phyloP scores from a whole-genome alignment of 306 rosid species.

The Rubus idaeus region DNA sequence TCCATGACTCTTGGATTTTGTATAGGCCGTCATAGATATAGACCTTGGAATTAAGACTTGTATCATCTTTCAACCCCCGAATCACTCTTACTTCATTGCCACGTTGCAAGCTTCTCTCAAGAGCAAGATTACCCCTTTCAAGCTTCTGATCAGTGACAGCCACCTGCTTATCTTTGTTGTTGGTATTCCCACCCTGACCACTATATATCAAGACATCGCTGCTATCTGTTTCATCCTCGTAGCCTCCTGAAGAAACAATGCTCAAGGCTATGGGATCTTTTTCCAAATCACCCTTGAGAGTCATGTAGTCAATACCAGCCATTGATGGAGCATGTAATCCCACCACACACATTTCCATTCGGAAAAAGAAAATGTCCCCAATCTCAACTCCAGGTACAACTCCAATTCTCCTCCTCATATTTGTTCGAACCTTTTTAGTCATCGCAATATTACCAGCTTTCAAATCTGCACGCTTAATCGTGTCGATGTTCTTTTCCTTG shows the following conservation, averaged over 20 bases:
- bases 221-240: conserved; percentile 51
- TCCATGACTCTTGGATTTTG: conserved; percentile 56
- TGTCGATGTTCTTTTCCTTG: conserved; percentile 25
- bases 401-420: conserved; percentile 53
- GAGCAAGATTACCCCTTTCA: conserved; percentile 70
- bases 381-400: conserved; percentile 58
- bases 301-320: conserved; percentile 65
- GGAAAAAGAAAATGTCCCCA: conserved; percentile 63
- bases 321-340: conserved; percentile 66
- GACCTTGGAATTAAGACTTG: conserved; percentile 37
- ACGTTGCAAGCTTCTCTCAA: conserved; percentile 48
- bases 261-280: conserved; percentile 61
- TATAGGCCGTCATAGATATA: conserved; percentile 72
- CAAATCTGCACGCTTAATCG: conserved; percentile 50
- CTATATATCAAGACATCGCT: conserved; percentile 54
- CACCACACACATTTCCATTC: conserved; percentile 57
- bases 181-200: conserved; percentile 63
- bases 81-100: conserved; percentile 59
- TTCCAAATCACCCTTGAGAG: conserved; percentile 33
- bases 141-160: conserved; percentile 58
- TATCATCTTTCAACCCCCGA: conserved; percentile 50
- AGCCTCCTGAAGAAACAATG: conserved; percentile 64
- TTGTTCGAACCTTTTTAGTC: conserved; percentile 47
- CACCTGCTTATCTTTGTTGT: conserved; percentile 46
- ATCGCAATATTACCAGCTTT: conserved; percentile 50